Conservation (phyloP, 202 grass and related monocot genomes). For the Brachypodium distachyon region DNA sequence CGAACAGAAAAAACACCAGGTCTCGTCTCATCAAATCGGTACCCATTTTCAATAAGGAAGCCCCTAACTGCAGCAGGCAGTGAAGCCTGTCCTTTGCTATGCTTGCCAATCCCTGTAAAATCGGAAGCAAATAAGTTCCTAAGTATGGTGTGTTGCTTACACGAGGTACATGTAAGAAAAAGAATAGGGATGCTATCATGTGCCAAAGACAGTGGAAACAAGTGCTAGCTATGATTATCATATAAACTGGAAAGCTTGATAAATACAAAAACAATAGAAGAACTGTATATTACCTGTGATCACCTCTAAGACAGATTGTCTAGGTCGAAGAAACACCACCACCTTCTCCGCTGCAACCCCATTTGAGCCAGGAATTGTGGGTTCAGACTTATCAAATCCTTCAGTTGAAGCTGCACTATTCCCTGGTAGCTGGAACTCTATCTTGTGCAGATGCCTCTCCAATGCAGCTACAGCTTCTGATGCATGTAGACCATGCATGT, state of each 20-base stretch:
- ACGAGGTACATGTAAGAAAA: not conserved
- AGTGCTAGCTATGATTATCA: not conserved
- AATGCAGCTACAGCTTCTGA: constrained; percentile 59
- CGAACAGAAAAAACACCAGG: constrained; percentile 59
- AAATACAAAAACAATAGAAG: not conserved
- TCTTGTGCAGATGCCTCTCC: constrained; percentile 45
- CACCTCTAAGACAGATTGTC: constrained; percentile 56
- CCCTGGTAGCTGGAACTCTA: constrained; percentile 42
- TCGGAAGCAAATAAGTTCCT: not conserved
- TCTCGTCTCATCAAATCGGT: constrained; percentile 61
- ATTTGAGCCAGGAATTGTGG: constrained; percentile 4
- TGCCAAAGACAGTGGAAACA: not conserved
- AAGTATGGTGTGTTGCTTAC: not conserved
- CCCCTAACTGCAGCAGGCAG: constrained; percentile 53
- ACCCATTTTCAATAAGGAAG: constrained; percentile 82
- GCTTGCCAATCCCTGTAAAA: constrained; percentile 68
- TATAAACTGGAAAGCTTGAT: not conserved
- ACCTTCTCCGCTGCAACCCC: constrained; percentile 15
- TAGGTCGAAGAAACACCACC: constrained; percentile 27
- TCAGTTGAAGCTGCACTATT: constrained; percentile 19
- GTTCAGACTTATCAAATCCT: constrained; percentile 19
- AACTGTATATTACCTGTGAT: constrained; percentile 52
- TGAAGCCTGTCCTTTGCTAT: constrained; percentile 84
- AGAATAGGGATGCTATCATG: not conserved
- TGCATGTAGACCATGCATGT: constrained; percentile 91